These are phyloP conservation scores for Simplicillium sp. DNA, from an alignment of 2,329 filamentous ascomycete species.

Conservation along the genomic window DNA sequence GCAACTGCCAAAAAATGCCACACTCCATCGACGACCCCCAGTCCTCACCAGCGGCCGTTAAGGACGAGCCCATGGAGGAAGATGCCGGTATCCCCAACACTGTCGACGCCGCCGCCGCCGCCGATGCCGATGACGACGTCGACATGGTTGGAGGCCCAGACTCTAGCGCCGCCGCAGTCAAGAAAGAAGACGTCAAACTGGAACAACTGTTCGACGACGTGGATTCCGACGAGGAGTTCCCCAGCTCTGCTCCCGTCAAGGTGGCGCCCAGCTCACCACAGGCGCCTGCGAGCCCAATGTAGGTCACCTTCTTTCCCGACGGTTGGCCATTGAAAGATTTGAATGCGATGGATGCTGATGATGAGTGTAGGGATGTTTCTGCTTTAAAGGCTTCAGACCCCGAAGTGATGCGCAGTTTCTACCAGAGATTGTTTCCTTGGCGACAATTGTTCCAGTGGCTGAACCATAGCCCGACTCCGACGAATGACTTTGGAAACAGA, in stretches of 20 bases:
- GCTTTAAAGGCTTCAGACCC: conserved; percentile 54
- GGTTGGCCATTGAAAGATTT: neutral
- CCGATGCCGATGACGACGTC: conserved; percentile 22
- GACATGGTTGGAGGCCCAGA: conserved; percentile 25
- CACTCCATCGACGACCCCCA: conserved; percentile 28
- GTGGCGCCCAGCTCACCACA: conserved; percentile 30
- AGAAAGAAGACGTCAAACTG: conserved; percentile 41
- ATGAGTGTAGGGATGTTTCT: conserved; percentile 18
- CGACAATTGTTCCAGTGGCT: conserved; percentile 95
- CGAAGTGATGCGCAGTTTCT: conserved; percentile 86
- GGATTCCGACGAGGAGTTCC: conserved; percentile 54
- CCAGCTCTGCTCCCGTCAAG: conserved; percentile 35
- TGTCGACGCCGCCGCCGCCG: conserved; percentile 14
- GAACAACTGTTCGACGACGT: conserved; percentile 50
- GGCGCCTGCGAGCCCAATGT: conserved; percentile 33
- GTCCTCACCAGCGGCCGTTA: conserved; percentile 16
- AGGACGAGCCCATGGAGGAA: conserved; percentile 23
- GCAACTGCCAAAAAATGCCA: conserved; percentile 25
- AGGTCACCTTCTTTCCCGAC: conserved; percentile 13
- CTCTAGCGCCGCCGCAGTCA: conserved; percentile 14
- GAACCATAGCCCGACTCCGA: conserved; percentile 81
- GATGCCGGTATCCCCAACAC: conserved; percentile 17
- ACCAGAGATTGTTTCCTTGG: conserved; percentile 92
- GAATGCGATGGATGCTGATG: conserved; percentile 5
- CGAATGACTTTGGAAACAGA: conserved; percentile 81